Evolutionary conservation across 179 eudicot species (phyloP), one percentile per base, ranked within the genome.

Genomic region (Actinidia chinensis): DNA sequence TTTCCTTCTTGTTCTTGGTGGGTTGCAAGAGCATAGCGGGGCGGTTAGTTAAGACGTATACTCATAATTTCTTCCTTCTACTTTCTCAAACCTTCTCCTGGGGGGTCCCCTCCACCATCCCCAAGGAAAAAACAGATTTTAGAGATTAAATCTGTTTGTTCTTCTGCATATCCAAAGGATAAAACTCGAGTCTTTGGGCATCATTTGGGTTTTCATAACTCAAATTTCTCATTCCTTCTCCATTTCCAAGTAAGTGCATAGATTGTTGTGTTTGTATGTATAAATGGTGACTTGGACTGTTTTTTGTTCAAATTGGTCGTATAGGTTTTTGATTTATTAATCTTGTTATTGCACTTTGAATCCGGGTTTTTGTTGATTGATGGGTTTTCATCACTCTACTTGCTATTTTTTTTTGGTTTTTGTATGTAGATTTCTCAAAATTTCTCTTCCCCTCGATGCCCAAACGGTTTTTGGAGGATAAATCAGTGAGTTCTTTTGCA

Each of bases 71-170:
- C 40, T 69, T 14, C 43, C 46, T 75, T 71, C 40, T 33, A n/a
- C 70, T 46, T 51, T 28, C 48, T 48, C 61, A 48, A 20, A 36
- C 51, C 51, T 46, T 15, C 43, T 59, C 12, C 25, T 22, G 2
- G n/a, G n/a, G n/a, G n/a, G n/a, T n/a, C n/a, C n/a, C n/a, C n/a
- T n/a, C n/a, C n/a, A n/a, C 33, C 33, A 28, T 28, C 33, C 33
- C 33, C 33, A 28, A 2, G 33, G 33, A 28, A 28, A 28, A 28
- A 28, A 2, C 12, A 12, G 76, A 74, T 68, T 55, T 60, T 80
- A 74, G 68, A 74, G 74, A 68, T 74, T 74, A 40, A 79, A 83
- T 83, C 76, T 77, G 80, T 75, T 65, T 28, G 14, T 18, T 14
- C 46, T 59, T 73, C 68, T 20, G 51, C 78, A 40, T 58, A 51